Conservation (phyloP, 2,329 filamentous ascomycete genomes). For the Orbilia oligospora region DNA sequence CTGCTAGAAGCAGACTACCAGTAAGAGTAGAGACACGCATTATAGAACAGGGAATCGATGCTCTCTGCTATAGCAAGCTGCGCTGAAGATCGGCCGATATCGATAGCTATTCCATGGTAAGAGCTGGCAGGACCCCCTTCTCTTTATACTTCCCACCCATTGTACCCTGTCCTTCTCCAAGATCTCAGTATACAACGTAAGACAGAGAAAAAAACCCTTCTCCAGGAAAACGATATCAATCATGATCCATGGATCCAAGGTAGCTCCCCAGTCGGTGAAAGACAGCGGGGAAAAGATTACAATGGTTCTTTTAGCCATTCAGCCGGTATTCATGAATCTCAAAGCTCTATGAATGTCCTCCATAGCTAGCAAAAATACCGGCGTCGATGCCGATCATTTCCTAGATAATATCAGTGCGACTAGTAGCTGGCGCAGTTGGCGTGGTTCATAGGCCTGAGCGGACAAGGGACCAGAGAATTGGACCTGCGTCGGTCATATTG, state of each 20-base stretch:
- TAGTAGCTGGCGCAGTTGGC: constrained; percentile 9
- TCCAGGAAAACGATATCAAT: constrained; percentile 24
- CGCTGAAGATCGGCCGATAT: constrained; percentile 47
- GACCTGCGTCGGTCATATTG: constrained; percentile 48
- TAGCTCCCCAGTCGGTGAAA: constrained; percentile 22
- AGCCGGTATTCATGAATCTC: constrained; percentile 45
- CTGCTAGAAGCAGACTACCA: constrained; percentile 52
- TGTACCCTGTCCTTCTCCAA: constrained; percentile 14
- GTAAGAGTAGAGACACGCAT: constrained; percentile 59
- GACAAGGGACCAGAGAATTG: constrained; percentile 10
- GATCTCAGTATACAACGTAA: constrained; percentile 26
- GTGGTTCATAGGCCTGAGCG: not conserved
- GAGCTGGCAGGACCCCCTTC: constrained; percentile 38
- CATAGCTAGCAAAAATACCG: constrained; percentile 15
- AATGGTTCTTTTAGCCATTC: constrained; percentile 47
- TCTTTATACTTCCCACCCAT: constrained; percentile 46
- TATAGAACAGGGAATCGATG: constrained; percentile 44
- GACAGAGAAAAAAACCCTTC: constrained; percentile 4
- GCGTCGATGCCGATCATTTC: constrained; percentile 46
- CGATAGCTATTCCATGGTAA: constrained; percentile 41
- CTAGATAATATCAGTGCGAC: constrained; percentile 30
- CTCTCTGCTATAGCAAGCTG: constrained; percentile 37
- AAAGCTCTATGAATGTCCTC: constrained; percentile 22
- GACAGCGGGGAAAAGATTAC: constrained; percentile 32
- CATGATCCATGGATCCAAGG: not conserved